Percentiles rank a stretch among this genome's conserved stretches.
These are phyloP conservation scores for Mycena pura DNA, from an alignment of 768 basidiomycete genomes.

Conservation along the genomic window DNA sequence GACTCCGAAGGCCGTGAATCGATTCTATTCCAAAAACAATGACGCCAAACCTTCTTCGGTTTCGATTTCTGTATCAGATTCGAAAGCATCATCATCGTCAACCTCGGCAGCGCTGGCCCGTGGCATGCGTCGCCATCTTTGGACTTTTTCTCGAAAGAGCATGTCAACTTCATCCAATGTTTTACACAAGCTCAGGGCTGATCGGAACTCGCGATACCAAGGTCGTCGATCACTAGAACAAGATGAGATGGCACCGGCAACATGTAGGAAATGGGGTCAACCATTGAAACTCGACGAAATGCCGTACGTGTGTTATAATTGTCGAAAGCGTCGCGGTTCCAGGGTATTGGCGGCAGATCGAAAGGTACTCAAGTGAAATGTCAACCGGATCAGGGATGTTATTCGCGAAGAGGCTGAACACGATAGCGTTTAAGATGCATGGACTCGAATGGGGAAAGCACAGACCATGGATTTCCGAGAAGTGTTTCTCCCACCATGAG, in stretches of 20 bases:
- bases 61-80: slow-evolving; percentile 15
- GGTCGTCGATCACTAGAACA: slow-evolving; percentile 51
- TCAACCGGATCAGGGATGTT: slow-evolving; percentile 65
- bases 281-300: slow-evolving; percentile 76
- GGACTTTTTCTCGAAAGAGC: slow-evolving; percentile 41
- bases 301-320: slow-evolving; percentile 68
- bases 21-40: slow-evolving; percentile 19
- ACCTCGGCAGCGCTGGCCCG: slow-evolving; percentile 35
- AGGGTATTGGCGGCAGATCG: slow-evolving; percentile 59
- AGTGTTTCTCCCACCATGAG: slow-evolving; percentile 85
- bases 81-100: slow-evolving; percentile 30
- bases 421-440: not conserved
- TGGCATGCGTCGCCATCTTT: slow-evolving; percentile 54
- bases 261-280: slow-evolving; percentile 38
- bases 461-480: slow-evolving; percentile 75
- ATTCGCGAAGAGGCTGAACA: slow-evolving; percentile 61
- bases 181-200: slow-evolving; percentile 48
- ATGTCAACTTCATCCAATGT: slow-evolving; percentile 51
- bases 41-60: slow-evolving; percentile 15
- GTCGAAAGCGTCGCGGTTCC: slow-evolving; percentile 55
- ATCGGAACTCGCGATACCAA: slow-evolving; percentile 65
- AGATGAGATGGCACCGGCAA: slow-evolving; percentile 8
- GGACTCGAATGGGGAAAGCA: slow-evolving; percentile 2
- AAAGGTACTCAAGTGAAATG: slow-evolving; percentile 75
- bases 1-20: not conserved